phyloP scores from a whole-genome alignment of 2,329 filamentous ascomycete species.

The Diaporthe destruens region DNA sequence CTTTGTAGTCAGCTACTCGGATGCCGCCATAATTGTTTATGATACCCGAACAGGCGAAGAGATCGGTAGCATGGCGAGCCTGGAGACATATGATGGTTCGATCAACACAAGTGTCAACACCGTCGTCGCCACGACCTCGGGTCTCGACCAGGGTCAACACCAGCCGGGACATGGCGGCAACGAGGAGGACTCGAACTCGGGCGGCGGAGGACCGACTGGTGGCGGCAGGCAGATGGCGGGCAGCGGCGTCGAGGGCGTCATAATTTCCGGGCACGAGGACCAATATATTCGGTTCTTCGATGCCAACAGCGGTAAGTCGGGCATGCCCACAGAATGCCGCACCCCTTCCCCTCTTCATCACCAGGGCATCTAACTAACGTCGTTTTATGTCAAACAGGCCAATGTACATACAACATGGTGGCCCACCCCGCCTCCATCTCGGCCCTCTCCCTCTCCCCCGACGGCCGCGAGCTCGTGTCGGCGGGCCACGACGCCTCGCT shows the following conservation, averaged over 20 bases:
- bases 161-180: constrained; percentile 50
- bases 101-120: constrained; percentile 85
- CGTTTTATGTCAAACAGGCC: constrained; percentile 69
- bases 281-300: constrained; percentile 97
- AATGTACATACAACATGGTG: constrained; percentile 99
- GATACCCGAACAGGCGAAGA: constrained; percentile 94
- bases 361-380: constrained; percentile 41
- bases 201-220: constrained; percentile 83
- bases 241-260: constrained; percentile 88
- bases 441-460: constrained; percentile 89
- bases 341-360: not conserved
- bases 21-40: constrained; percentile 91
- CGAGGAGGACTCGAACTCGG: constrained; percentile 76
- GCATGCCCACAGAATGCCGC: not conserved
- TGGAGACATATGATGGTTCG: constrained; percentile 93
- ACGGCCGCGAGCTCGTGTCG: constrained; percentile 93
- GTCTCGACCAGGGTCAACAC: constrained; percentile 79
- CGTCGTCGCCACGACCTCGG: constrained; percentile 87
- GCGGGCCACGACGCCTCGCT: constrained; percentile 96
- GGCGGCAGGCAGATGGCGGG: constrained; percentile 74
- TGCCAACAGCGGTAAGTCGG: constrained; percentile 91
- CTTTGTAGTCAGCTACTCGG: constrained; percentile 93
- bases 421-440: constrained; percentile 95
- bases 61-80: constrained; percentile 90
- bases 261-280: constrained; percentile 97